phyloP scores from a whole-genome alignment of 495 filamentous ascomycete genomes.

The Aspergillus cristatus region DNA sequence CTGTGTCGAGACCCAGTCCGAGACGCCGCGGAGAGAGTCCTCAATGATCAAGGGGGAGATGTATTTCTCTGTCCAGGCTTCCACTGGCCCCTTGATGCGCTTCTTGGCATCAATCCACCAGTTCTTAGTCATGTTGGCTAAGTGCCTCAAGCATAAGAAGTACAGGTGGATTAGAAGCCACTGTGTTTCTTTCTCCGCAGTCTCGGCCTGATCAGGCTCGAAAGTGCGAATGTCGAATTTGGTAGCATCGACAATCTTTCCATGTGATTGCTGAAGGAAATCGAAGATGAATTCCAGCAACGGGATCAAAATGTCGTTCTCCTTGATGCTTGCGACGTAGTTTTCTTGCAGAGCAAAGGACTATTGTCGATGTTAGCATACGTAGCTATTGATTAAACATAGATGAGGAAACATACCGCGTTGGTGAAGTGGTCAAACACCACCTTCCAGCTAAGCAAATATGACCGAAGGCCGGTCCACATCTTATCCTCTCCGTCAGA shows the following conservation, averaged over 20 bases:
- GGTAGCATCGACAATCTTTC: slow-evolving; percentile 59
- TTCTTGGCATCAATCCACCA: slow-evolving; percentile 77
- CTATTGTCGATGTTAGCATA: slow-evolving; percentile 23
- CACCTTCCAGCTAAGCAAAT: slow-evolving; percentile 85
- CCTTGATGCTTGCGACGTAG: slow-evolving; percentile 68
- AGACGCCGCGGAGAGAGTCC: slow-evolving; percentile 61
- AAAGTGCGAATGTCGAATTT: slow-evolving; percentile 62
- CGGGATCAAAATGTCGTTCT: slow-evolving; percentile 56
- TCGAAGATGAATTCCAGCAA: slow-evolving; percentile 73
- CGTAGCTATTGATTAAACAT: background rate
- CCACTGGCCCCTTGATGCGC: slow-evolving; percentile 65
- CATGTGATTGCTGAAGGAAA: slow-evolving; percentile 63
- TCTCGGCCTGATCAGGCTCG: slow-evolving; percentile 47
- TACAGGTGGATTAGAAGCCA: slow-evolving; percentile 82
- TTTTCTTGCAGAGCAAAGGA: slow-evolving; percentile 71
- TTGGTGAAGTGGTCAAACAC: slow-evolving; percentile 80
- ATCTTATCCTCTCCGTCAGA: slow-evolving; percentile 27
- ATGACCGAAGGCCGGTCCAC: slow-evolving; percentile 50
- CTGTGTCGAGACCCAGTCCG: slow-evolving; percentile 54
- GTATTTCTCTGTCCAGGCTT: slow-evolving; percentile 73
- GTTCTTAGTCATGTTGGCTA: slow-evolving; percentile 68
- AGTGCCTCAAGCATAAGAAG: slow-evolving; percentile 65
- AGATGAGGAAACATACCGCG: slow-evolving; percentile 42
- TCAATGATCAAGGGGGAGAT: slow-evolving; percentile 75
- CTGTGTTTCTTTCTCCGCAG: slow-evolving; percentile 57